These are phyloP conservation scores for Colletotrichum scovillei DNA, from an alignment of 2,329 filamentous ascomycete species.

Conservation along the genomic window DNA sequence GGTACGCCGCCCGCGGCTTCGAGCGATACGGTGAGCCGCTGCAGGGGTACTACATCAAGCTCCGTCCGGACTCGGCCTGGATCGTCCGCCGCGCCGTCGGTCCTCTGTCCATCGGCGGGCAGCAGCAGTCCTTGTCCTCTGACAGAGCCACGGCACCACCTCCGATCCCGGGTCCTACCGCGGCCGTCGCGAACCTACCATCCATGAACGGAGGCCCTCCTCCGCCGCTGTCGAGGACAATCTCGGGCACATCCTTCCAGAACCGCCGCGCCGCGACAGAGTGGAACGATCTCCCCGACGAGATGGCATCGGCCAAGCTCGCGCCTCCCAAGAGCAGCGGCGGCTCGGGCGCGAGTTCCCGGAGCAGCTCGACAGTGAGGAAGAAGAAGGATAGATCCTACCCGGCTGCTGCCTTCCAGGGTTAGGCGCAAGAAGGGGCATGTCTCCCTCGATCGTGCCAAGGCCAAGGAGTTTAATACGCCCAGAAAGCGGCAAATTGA, in stretches of 20 bases:
- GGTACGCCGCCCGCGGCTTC: conserved; percentile 72
- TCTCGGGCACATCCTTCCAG: conserved; percentile 63
- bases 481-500: background rate
- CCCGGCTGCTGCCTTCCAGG: conserved; percentile 71
- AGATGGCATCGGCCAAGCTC: conserved; percentile 57
- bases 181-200: conserved; percentile 47
- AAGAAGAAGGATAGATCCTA: conserved; percentile 73
- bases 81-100: conserved; percentile 61
- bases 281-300: conserved; percentile 74
- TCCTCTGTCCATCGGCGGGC: conserved; percentile 40
- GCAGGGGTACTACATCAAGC: conserved; percentile 70
- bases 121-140: conserved; percentile 8
- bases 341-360: conserved; percentile 60
- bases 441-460: too few relatives aligned
- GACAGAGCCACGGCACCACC: conserved; percentile 26
- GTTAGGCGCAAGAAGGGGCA: conserved; percentile 38
- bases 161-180: conserved; percentile 40
- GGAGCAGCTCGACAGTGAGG: conserved; percentile 64
- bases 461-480: too few relatives aligned
- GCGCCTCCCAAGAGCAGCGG: conserved; percentile 41
- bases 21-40: conserved; percentile 58
- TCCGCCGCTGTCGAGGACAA: conserved; percentile 36
- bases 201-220: conserved; percentile 35
- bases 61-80: conserved; percentile 72
- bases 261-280: conserved; percentile 69